Conservation (phyloP, 73 alveolate species). For the Stentor roeselii region DNA sequence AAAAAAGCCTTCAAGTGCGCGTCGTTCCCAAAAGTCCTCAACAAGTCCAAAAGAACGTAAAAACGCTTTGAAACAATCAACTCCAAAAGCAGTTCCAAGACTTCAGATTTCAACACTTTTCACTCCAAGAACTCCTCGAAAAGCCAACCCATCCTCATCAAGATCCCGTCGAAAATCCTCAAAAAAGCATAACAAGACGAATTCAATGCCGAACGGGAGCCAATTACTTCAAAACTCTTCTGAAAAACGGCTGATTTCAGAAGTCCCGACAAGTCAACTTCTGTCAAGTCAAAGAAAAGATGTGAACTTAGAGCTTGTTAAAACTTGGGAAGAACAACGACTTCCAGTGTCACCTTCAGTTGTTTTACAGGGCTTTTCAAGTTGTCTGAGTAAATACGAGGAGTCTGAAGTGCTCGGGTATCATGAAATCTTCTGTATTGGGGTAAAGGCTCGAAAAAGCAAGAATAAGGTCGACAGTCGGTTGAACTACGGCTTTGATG, state of each 20-base stretch:
- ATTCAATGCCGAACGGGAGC: neutral
- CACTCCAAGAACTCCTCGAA: neutral
- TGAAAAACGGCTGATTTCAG: neutral
- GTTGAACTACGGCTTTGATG: slow-evolving; percentile 46
- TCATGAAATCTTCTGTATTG: slow-evolving; percentile 30
- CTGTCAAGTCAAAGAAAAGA: neutral
- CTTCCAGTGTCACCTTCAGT: slow-evolving; percentile 17
- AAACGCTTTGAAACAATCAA: neutral
- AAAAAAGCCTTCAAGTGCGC: neutral
- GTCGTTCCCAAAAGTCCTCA: neutral
- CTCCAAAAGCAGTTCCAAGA: neutral
- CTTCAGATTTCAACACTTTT: neutral
- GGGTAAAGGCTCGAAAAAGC: slow-evolving; percentile 31
- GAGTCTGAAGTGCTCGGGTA: slow-evolving; percentile 12
- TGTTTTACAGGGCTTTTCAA: neutral
- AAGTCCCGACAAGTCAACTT: neutral
- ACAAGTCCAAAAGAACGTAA: neutral
- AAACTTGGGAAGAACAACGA: neutral
- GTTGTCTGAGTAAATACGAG: slow-evolving; percentile 10
- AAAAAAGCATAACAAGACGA: neutral
- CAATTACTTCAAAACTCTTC: neutral
- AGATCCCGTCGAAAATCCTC: neutral
- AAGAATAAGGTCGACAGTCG: slow-evolving; percentile 33
- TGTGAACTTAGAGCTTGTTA: neutral
- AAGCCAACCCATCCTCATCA: neutral